A percentile compares a stretch with the other conserved stretches of the same genome.
phyloP scores from a whole-genome alignment of 2,329 filamentous ascomycete genomes.

The Trichoderma gracile region DNA sequence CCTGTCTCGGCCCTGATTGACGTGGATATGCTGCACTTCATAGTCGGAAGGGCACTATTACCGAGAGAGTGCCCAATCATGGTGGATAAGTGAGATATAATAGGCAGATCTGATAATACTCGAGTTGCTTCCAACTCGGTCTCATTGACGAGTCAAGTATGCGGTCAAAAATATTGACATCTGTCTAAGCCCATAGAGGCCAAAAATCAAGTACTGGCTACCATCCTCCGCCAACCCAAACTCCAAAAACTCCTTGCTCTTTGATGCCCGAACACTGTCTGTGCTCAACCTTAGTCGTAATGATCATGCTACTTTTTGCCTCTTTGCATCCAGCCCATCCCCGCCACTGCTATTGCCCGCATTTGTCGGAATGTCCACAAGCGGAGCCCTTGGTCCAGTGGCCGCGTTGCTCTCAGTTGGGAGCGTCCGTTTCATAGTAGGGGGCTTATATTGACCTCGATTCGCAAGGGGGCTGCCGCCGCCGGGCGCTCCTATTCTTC shows the following conservation, averaged over 20 bases:
- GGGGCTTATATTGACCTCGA: conserved; percentile 58
- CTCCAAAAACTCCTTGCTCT: conserved; percentile 21
- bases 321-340: conserved; percentile 50
- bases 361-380: conserved; percentile 56
- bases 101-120: background rate
- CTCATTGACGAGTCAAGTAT: background rate
- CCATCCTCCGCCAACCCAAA: background rate
- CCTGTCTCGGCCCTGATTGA: background rate
- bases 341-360: conserved; percentile 31
- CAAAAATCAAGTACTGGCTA: background rate
- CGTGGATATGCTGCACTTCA: background rate
- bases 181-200: background rate
- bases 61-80: background rate
- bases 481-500: conserved; percentile 61
- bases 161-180: background rate
- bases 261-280: background rate
- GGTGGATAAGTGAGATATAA: too few relatives aligned
- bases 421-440: conserved; percentile 57
- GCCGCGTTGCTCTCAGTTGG: conserved; percentile 34
- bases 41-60: conserved; percentile 26
- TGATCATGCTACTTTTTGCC: conserved; percentile 49
- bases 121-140: background rate
- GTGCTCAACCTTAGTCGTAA: background rate
- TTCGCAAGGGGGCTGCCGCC: conserved; percentile 59
- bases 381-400: conserved; percentile 43